A percentile compares a stretch with the other conserved stretches of the same genome.
These are phyloP conservation scores for Mrakia blollopis DNA, from an alignment of 768 basidiomycete species.

Conservation along the genomic window DNA sequence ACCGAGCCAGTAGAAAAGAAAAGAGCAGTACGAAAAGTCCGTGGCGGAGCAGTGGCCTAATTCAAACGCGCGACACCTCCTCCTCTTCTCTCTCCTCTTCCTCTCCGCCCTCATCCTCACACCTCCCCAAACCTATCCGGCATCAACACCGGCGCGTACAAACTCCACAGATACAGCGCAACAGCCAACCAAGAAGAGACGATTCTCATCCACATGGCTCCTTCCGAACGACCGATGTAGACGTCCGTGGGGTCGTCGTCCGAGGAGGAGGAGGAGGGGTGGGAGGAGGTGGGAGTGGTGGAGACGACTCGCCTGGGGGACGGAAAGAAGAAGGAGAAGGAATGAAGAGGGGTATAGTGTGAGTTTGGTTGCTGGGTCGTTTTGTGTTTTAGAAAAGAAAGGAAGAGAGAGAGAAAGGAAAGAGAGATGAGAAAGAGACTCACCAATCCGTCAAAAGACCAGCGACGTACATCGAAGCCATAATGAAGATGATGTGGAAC, in stretches of 20 bases:
- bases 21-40: too few relatives aligned
- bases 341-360: too few relatives aligned
- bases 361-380: too few relatives aligned
- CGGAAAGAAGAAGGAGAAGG: too few relatives aligned
- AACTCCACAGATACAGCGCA: slow-evolving; percentile 45
- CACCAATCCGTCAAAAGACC: slow-evolving; percentile 97
- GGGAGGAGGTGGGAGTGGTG: slow-evolving; percentile 36
- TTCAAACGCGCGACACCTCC: too few relatives aligned
- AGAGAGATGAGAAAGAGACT: slow-evolving; percentile 45
- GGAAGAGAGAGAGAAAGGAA: background rate
- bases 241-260: slow-evolving; percentile 48
- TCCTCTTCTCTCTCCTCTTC: too few relatives aligned
- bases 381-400: too few relatives aligned
- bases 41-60: too few relatives aligned
- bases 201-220: slow-evolving; percentile 99
- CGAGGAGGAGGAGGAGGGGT: background rate
- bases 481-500: slow-evolving; percentile 97
- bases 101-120: too few relatives aligned
- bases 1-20: too few relatives aligned
- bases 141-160: background rate
- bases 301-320: slow-evolving; percentile 21
- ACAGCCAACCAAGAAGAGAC: slow-evolving; percentile 90
- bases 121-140: too few relatives aligned
- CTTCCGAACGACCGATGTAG: slow-evolving; percentile 89
- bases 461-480: slow-evolving; percentile 95